These are phyloP conservation scores for Rhizoclosmatium globosum DNA, from an alignment of 192 early-diverging fungal genomes.

Conservation along the genomic window DNA sequence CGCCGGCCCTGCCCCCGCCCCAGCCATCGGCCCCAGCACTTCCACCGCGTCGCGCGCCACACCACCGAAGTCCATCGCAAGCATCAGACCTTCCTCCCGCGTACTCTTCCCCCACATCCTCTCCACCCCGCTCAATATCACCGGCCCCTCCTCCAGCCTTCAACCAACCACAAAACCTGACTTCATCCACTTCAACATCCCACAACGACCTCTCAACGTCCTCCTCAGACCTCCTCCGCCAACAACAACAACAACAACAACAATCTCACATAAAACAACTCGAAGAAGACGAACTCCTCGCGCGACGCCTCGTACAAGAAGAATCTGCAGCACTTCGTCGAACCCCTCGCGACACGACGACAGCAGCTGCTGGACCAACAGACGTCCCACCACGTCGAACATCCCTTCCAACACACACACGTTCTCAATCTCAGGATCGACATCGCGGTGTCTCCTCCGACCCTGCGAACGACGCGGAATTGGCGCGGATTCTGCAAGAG, in stretches of 20 bases:
- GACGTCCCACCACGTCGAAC: neutral
- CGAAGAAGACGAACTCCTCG: neutral
- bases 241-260: slow-evolving; percentile 14
- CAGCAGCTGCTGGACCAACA: neutral
- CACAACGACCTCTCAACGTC: too few species aligned
- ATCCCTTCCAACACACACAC: neutral
- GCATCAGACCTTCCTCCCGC: neutral
- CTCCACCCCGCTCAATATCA: neutral
- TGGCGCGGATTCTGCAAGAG: slow-evolving; percentile 18
- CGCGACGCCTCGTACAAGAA: neutral
- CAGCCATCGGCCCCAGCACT: neutral
- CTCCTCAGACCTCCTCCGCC: neutral
- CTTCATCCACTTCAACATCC: too few species aligned
- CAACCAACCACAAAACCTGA: too few species aligned
- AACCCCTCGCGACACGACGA: neutral
- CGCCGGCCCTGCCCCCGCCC: neutral
- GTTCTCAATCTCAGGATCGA: neutral
- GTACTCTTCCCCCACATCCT: neutral
- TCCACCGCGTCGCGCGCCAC: neutral
- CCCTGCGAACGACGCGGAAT: neutral
- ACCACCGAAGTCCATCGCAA: neutral
- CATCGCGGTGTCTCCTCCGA: neutral
- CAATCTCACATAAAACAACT: neutral
- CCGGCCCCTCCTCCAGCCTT: neutral
- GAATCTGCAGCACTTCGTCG: neutral